Evolutionary conservation across 805 yeast species (phyloP).

Genomic region (Ogataea dorogensis): DNA sequence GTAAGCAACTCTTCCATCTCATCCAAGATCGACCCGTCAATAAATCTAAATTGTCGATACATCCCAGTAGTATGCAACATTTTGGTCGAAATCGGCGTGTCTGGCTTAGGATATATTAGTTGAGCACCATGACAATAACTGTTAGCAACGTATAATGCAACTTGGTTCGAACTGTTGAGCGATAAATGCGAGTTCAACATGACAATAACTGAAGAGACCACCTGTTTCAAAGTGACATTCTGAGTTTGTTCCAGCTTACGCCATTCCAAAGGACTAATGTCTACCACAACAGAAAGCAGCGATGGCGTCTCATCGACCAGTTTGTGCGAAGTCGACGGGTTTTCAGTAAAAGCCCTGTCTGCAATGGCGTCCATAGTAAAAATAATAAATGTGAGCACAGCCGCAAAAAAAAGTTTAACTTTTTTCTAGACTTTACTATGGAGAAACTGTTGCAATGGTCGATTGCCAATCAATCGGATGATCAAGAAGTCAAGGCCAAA

Average conservation of each 20-base stretch:
- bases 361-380: conserved; percentile 63
- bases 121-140: conserved; percentile 55
- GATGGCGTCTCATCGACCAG: conserved; percentile 71
- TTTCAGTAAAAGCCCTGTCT: conserved; percentile 48
- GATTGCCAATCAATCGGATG: conserved; percentile 70
- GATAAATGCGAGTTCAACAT: conserved; percentile 87
- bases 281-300: conserved; percentile 72
- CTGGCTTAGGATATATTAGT: conserved; percentile 61
- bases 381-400: neutral
- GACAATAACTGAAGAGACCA: conserved; percentile 65
- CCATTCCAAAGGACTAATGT: conserved; percentile 76
- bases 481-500: conserved; percentile 60
- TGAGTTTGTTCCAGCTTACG: conserved; percentile 38
- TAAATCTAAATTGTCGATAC: conserved; percentile 80
- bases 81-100: conserved; percentile 11
- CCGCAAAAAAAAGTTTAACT: neutral
- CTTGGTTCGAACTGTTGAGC: conserved; percentile 77
- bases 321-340: conserved; percentile 22
- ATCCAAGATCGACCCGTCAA: conserved; percentile 70
- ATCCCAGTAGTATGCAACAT: conserved; percentile 53
- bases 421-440: conserved; percentile 44
- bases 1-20: conserved; percentile 50
- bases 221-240: conserved; percentile 52
- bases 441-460: conserved; percentile 94
- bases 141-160: conserved; percentile 77